These are phyloP conservation scores for Sclerotinia minor DNA, from an alignment of 2,329 filamentous ascomycete genomes.

Conservation along the genomic window DNA sequence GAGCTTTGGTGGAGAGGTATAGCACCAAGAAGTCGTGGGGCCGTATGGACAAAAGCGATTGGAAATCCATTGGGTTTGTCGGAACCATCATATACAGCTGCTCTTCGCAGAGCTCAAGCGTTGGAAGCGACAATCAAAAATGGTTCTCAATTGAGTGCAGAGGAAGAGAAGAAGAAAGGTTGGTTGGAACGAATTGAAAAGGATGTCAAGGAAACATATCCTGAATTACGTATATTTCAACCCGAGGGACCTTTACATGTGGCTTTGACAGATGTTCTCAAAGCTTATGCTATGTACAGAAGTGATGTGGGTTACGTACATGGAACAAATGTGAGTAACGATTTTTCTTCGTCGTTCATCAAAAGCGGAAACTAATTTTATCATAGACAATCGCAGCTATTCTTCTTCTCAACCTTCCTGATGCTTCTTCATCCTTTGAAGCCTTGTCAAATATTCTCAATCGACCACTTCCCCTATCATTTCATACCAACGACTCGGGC, in stretches of 20 bases:
- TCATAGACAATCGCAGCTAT: conserved; percentile 68
- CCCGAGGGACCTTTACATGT: conserved; percentile 59
- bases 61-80: conserved; percentile 47
- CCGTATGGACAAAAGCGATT: conserved; percentile 41
- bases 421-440: conserved; percentile 64
- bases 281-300: conserved; percentile 79
- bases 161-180: conserved; percentile 56
- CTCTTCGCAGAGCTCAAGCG: conserved; percentile 65
- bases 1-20: conserved; percentile 84
- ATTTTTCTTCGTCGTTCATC: conserved; percentile 1
- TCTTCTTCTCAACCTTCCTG: conserved; percentile 69
- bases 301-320: conserved; percentile 77
- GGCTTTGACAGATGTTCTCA: conserved; percentile 68
- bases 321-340: conserved; percentile 67
- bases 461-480: conserved; percentile 70
- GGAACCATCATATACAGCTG: conserved; percentile 67
- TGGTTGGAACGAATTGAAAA: conserved; percentile 65
- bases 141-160: conserved; percentile 42
- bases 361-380: conserved; percentile 15
- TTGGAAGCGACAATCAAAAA: conserved; percentile 49
- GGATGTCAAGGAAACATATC: conserved; percentile 68
- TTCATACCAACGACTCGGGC: conserved; percentile 69
- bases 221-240: conserved; percentile 69
- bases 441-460: conserved; percentile 76
- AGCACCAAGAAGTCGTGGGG: conserved; percentile 62